Conservation (phyloP, 306 rosid genomes). For the Begonia loranthoides region DNA sequence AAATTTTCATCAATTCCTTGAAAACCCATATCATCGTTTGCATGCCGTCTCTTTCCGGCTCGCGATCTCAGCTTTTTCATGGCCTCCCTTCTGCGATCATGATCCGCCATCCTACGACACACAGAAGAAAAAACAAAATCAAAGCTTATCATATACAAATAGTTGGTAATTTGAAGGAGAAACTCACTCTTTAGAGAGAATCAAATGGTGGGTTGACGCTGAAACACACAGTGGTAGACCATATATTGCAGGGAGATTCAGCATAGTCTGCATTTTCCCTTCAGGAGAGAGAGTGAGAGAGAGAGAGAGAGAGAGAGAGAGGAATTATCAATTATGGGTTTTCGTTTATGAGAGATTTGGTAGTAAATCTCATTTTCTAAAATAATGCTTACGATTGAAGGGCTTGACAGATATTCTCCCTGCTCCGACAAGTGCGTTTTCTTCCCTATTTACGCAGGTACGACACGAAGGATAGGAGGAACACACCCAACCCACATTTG, state of each 20-base stretch:
- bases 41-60: slow-evolving; percentile 18
- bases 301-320: neutral
- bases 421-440: neutral
- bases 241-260: slow-evolving; percentile 9
- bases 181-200: slow-evolving; percentile 27
- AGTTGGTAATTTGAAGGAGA: neutral
- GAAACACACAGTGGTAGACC: slow-evolving; percentile 57
- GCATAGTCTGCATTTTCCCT: neutral
- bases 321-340: neutral
- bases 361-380: no score
- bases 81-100: slow-evolving; percentile 62
- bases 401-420: neutral
- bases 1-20: slow-evolving; percentile 4
- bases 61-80: slow-evolving; percentile 38
- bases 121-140: neutral
- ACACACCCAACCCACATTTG: no score
- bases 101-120: slow-evolving; percentile 61
- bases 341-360: neutral
- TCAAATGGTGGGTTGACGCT: slow-evolving; percentile 23
- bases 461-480: no score
- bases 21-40: slow-evolving; percentile 29
- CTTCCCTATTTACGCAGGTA: neutral
- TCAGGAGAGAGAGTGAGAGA: neutral
- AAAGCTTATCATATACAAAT: neutral
- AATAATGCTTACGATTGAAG: no score